phyloP scores from a whole-genome alignment of 371 early-diverging fungal species.

The Caulochytrium protostelioides region DNA sequence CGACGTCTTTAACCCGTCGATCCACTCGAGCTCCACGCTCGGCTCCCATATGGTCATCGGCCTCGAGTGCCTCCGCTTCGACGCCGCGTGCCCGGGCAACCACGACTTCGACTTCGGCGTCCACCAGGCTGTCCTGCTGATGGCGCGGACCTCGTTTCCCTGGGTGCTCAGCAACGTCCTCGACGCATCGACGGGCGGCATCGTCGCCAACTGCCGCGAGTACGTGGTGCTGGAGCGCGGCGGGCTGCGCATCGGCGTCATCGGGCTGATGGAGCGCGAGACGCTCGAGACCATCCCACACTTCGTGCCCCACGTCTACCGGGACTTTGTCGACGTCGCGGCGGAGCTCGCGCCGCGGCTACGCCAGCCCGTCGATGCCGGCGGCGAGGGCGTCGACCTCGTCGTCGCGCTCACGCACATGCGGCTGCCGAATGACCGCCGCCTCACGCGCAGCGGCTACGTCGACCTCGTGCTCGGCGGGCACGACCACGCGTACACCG shows the following conservation, averaged over 20 bases:
- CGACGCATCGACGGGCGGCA: constrained; percentile 11
- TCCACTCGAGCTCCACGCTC: constrained; percentile 33
- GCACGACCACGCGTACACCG: constrained; percentile 39
- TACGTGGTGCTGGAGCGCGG: constrained; percentile 14
- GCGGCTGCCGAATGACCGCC: constrained; percentile 36
- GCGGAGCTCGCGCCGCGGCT: constrained; percentile 15
- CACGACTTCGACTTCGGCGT: constrained; percentile 44
- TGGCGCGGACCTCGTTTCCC: constrained; percentile 28
- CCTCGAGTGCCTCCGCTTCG: constrained; percentile 21
- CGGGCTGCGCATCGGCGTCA: constrained; percentile 26
- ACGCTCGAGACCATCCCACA: constrained; percentile 40
- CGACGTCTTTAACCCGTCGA: constrained; percentile 35
- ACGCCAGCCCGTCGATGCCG: constrained; percentile 10
- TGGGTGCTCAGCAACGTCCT: constrained; percentile 37
- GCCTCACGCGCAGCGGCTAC: constrained; percentile 20
- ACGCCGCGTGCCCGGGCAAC: constrained; percentile 34
- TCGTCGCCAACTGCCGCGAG: constrained; percentile 10
- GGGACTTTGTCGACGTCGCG: constrained; percentile 25
- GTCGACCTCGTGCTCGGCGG: constrained; percentile 40
- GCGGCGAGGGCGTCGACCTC: constrained; percentile 15
- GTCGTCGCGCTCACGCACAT: constrained; percentile 42
- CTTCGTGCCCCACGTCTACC: constrained; percentile 29
- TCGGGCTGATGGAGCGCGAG: constrained; percentile 40
- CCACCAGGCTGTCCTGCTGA: constrained; percentile 19
- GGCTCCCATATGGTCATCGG: constrained; percentile 34